Percentiles rank a stretch among this genome's conserved stretches.
phyloP scores from a whole-genome alignment of 371 early-diverging fungal species.

The Fennellomyces sp. region DNA sequence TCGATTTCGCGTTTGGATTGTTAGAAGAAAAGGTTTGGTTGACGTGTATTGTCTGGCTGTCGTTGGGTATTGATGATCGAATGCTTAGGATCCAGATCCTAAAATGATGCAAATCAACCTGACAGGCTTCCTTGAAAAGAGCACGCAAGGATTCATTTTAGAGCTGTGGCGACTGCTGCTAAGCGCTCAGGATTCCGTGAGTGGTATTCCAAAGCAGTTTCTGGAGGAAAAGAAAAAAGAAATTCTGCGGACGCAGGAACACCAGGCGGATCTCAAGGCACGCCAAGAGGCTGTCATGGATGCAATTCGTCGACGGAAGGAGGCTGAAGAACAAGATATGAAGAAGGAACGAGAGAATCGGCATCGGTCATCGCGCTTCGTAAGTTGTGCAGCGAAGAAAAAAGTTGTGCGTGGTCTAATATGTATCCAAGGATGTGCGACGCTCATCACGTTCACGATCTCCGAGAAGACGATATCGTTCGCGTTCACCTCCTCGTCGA shows the following conservation, averaged over 20 bases:
- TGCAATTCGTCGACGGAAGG: slow-evolving; percentile 35
- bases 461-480: slow-evolving; percentile 19
- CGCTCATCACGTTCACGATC: slow-evolving; percentile 7
- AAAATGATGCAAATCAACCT: slow-evolving; percentile 91
- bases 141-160: slow-evolving; percentile 78
- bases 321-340: slow-evolving; percentile 15
- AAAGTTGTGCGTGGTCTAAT: no score
- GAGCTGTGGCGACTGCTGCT: slow-evolving; percentile 91
- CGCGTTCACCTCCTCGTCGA: slow-evolving; percentile 29
- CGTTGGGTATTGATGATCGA: no score
- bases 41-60: neutral
- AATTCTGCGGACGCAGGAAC: slow-evolving; percentile 50
- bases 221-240: slow-evolving; percentile 88
- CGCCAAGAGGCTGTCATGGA: slow-evolving; percentile 47
- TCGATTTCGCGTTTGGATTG: slow-evolving; percentile 82
- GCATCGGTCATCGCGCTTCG: slow-evolving; percentile 18
- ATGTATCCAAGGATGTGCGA: neutral
- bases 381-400: slow-evolving; percentile 3
- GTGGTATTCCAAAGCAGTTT: slow-evolving; percentile 87
- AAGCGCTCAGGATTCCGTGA: slow-evolving; percentile 82
- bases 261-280: slow-evolving; percentile 18
- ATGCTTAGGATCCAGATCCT: slow-evolving; percentile 77
- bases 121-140: slow-evolving; percentile 92
- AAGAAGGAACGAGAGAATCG: slow-evolving; percentile 6
- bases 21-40: slow-evolving; percentile 73